Evolutionary conservation across 495 filamentous ascomycete genomes (phyloP).

Genomic region (Xylaria bambusicola): DNA sequence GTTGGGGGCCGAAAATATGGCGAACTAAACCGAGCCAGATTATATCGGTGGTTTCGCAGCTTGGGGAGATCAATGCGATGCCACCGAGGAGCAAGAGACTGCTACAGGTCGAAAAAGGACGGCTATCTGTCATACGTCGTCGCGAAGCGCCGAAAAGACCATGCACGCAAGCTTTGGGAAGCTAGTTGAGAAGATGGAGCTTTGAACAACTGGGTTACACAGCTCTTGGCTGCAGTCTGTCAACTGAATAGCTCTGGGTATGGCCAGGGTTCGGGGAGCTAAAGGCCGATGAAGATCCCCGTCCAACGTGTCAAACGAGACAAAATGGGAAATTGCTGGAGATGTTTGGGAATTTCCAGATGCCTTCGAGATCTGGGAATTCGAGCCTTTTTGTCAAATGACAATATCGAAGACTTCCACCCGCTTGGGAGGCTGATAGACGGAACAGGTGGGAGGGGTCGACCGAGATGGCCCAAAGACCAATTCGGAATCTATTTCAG

Average conservation of each 20-base stretch:
- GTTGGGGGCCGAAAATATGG: constrained; percentile 8
- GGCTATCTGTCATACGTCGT: background rate
- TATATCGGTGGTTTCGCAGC: background rate
- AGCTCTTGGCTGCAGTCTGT: constrained; percentile 12
- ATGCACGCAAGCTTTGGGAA: constrained; percentile 4
- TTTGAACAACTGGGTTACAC: constrained; percentile 11
- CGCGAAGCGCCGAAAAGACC: background rate
- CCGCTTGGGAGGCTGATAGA: constrained; percentile 6
- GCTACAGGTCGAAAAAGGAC: background rate
- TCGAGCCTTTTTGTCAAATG: constrained; percentile 13
- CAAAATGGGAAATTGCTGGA: background rate
- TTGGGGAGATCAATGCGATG: background rate
- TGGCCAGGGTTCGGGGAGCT: no score
- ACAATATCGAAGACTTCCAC: background rate
- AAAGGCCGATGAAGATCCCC: no score
- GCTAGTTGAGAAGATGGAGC: background rate
- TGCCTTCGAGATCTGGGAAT: background rate
- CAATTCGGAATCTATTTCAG: constrained; percentile 12
- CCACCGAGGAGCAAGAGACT: background rate
- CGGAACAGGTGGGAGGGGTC: constrained; percentile 15
- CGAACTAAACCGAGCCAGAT: background rate
- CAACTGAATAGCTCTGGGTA: background rate
- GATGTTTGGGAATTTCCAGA: background rate
- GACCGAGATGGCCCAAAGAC: constrained; percentile 11
- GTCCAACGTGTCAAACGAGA: background rate